These are phyloP conservation scores for Penicillium paradoxum DNA, from an alignment of 495 filamentous ascomycete species.

Conservation along the genomic window DNA sequence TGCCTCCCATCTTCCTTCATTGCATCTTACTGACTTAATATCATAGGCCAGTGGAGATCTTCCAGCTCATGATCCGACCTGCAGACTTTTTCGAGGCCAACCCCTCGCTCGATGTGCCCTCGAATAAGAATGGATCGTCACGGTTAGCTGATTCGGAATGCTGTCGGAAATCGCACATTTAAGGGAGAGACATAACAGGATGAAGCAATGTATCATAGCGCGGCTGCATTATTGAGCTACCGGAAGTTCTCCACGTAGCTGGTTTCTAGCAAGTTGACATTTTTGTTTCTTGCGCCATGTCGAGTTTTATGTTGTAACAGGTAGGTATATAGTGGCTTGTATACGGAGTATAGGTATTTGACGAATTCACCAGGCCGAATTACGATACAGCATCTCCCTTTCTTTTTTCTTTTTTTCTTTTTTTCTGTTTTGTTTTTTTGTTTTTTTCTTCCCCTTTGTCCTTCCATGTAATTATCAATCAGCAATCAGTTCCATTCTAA, in stretches of 20 bases:
- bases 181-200: neutral
- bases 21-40: conserved; percentile 1
- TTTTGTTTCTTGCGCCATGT: too few relatives aligned
- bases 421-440: too few relatives aligned
- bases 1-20: neutral
- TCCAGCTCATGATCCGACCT: conserved; percentile 64
- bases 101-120: conserved; percentile 69
- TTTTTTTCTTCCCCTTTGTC: too few relatives aligned
- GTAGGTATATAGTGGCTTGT: too few relatives aligned
- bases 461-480: too few relatives aligned
- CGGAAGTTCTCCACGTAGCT: neutral
- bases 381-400: too few relatives aligned
- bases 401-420: too few relatives aligned
- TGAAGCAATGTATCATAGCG: neutral
- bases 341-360: too few relatives aligned
- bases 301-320: too few relatives aligned
- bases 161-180: conserved; percentile 35
- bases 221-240: neutral
- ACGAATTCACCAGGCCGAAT: too few relatives aligned
- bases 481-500: too few relatives aligned
- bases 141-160: conserved; percentile 40
- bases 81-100: conserved; percentile 73
- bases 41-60: conserved; percentile 51
- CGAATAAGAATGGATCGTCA: conserved; percentile 48
- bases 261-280: too few relatives aligned